These are phyloP conservation scores for Immersiella caudata DNA, from an alignment of 495 filamentous ascomycete genomes.

Conservation along the genomic window DNA sequence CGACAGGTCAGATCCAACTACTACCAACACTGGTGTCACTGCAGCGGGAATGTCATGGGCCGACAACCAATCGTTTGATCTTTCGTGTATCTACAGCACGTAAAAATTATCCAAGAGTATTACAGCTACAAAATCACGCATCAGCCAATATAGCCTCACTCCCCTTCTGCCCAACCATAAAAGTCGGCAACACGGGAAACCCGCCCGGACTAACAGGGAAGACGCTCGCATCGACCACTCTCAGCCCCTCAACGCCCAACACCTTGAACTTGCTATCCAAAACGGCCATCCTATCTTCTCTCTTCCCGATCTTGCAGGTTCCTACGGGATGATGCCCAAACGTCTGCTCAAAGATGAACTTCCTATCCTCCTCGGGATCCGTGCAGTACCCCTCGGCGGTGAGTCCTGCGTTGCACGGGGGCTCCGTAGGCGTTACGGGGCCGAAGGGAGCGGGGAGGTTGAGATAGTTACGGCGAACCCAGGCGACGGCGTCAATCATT, in stretches of 20 bases:
- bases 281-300: conserved; percentile 51
- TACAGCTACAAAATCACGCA: neutral
- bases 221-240: conserved; percentile 60
- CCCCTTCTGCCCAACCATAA: conserved; percentile 63
- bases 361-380: conserved; percentile 44
- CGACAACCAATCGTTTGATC: neutral
- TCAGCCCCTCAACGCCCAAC: conserved; percentile 53
- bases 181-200: conserved; percentile 63
- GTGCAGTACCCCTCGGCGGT: conserved; percentile 54
- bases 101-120: neutral
- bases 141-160: conserved; percentile 57
- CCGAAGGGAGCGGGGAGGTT: conserved; percentile 35
- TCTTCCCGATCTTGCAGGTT: conserved; percentile 58
- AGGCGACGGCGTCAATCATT: conserved; percentile 59
- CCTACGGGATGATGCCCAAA: conserved; percentile 57
- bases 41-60: no score
- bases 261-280: conserved; percentile 58
- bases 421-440: conserved; percentile 48
- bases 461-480: conserved; percentile 46
- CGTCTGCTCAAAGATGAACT: conserved; percentile 41
- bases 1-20: no score
- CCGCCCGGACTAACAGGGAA: conserved; percentile 59
- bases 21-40: no score
- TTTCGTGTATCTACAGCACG: neutral
- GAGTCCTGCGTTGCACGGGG: conserved; percentile 53